phyloP scores from a whole-genome alignment of 805 yeast species.

The Metahyphopichia silvanorum region DNA sequence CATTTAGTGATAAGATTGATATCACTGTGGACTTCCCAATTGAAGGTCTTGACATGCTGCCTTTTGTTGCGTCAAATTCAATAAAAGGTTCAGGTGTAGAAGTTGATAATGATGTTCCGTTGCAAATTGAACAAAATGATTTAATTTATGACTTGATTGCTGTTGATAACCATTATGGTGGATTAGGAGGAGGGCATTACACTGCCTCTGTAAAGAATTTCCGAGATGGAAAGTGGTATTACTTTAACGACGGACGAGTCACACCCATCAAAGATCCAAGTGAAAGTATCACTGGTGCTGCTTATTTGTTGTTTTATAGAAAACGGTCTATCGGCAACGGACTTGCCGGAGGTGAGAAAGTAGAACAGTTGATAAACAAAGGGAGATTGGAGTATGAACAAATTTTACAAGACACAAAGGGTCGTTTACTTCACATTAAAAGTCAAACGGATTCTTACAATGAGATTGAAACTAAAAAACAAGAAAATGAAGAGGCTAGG shows the following conservation, averaged over 20 bases:
- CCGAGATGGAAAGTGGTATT: slow-evolving; percentile 78
- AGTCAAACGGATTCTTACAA: slow-evolving; percentile 11
- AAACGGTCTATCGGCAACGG: slow-evolving; percentile 34
- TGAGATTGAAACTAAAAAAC: slow-evolving; percentile 1
- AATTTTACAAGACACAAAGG: slow-evolving; percentile 9
- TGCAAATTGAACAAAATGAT: slow-evolving; percentile 8
- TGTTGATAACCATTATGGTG: slow-evolving; percentile 95
- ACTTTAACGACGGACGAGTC: slow-evolving; percentile 84
- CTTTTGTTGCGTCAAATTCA: slow-evolving; percentile 42
- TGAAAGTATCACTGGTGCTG: slow-evolving; percentile 68
- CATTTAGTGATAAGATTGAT: slow-evolving; percentile 86
- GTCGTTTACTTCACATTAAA: slow-evolving; percentile 9
- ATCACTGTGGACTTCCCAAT: slow-evolving; percentile 85
- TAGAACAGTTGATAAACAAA: slow-evolving; percentile 37
- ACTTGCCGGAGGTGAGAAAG: slow-evolving; percentile 46
- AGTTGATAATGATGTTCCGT: slow-evolving; percentile 4
- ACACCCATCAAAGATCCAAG: slow-evolving; percentile 53
- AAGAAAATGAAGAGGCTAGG: slow-evolving; percentile 4
- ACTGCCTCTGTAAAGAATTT: slow-evolving; percentile 85
- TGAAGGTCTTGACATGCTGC: slow-evolving; percentile 68
- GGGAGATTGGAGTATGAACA: slow-evolving; percentile 31
- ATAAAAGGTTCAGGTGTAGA: slow-evolving; percentile 21
- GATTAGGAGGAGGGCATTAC: slow-evolving; percentile 96
- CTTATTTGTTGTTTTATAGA: slow-evolving; percentile 82
- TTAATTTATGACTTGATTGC: slow-evolving; percentile 81